These are phyloP conservation scores for Globisporangium takayamanum DNA, from an alignment of 352 stramenopile species.

Conservation along the genomic window DNA sequence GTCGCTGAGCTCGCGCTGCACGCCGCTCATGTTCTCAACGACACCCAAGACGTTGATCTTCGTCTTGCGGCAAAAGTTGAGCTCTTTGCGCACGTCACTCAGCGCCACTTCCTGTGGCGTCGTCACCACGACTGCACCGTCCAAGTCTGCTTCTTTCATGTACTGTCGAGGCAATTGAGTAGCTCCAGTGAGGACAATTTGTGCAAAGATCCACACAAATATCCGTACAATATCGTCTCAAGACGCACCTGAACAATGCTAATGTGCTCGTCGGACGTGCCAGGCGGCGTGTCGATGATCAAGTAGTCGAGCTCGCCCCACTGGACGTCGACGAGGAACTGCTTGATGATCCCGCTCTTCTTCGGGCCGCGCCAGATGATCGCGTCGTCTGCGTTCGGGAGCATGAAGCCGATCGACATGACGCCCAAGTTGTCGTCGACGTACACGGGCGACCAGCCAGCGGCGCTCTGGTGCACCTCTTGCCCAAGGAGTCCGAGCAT, in stretches of 20 bases:
- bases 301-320: slow-evolving; percentile 99
- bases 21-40: slow-evolving; percentile 99
- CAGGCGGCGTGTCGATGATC: slow-evolving; percentile 99
- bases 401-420: slow-evolving; percentile 99
- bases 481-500: slow-evolving; percentile 93
- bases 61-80: slow-evolving; percentile 99
- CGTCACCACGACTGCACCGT: slow-evolving; percentile 97
- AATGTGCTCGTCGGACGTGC: slow-evolving; percentile 99
- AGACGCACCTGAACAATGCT: slow-evolving; percentile 92
- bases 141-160: slow-evolving; percentile 93
- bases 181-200: background rate
- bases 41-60: slow-evolving; percentile 86
- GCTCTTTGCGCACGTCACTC: slow-evolving; percentile 98
- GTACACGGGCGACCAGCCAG: slow-evolving; percentile 99
- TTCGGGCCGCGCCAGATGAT: slow-evolving; percentile 99
- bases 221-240: slow-evolving; percentile 1
- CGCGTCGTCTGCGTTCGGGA: slow-evolving; percentile 95
- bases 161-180: slow-evolving; percentile 67
- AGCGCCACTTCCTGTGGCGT: slow-evolving; percentile 99
- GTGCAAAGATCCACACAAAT: background rate
- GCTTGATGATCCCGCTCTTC: slow-evolving; percentile 99
- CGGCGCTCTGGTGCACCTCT: slow-evolving; percentile 96
- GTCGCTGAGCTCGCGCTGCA: slow-evolving; percentile 78
- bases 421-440: slow-evolving; percentile 97
- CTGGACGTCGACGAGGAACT: slow-evolving; percentile 99